Evolutionary conservation across 768 basidiomycete genomes (phyloP), one percentile per base, ranked within the genome.

Genomic region (Imleria badia): DNA sequence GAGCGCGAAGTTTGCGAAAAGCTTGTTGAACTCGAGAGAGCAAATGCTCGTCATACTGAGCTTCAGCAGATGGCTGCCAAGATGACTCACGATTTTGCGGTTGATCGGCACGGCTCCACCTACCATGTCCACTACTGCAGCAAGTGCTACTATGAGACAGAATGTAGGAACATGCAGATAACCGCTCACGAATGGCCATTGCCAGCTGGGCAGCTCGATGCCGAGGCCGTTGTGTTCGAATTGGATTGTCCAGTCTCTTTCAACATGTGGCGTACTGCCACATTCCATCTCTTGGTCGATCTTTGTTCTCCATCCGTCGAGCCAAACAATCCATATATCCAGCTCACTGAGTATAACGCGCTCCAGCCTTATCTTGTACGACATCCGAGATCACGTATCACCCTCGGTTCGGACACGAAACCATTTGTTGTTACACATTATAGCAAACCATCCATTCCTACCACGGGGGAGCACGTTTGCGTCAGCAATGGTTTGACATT

Each of bases 151-250:
- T 17, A n/a, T n/a, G 49, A 69, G n/a, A 49, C 40, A 15, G 15
- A 61, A 45, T 63, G 67, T 0, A 17, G 26, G 0, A 19, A 1
- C 0, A 58, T 79, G 64, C 4, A 22, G 0, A 79, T 81, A 22
- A 0, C 23, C 1, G 58, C 76, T 6, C 67, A 77, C 35, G 81
- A 82, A 48, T 79, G 78, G 79, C 81, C 80, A 0, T 58, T 82
- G 36, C 78, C 81, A 0, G 30, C 47, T 1, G 41, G 58, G 12
- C 20, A 17, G 6, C 13, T 61, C 5, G 17, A 51, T 6, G 69
- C 69, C 0, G 65, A 72, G 48, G 60, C 60, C 0, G 66, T 72
- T 14, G 65, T 80, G 2, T 81, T 81, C 43, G 78, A 81, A 54
- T 52, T 80, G 3, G 52, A 58, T 13, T 72, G 71, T 46, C 80